phyloP scores from a whole-genome alignment of 139 green algal species.

The Picochlorum sp. region DNA sequence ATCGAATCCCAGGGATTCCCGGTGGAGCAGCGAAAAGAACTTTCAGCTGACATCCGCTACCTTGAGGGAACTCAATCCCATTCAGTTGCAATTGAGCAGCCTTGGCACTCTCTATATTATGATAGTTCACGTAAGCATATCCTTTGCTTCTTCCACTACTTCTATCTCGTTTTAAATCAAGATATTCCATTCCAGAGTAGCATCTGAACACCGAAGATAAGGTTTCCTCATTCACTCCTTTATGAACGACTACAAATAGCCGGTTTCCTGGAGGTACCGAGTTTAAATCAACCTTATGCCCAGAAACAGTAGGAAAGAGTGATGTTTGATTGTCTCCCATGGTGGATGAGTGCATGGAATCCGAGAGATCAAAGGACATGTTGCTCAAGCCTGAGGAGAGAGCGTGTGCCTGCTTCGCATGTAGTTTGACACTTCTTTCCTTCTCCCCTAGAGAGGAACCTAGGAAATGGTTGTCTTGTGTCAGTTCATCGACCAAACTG shows the following conservation, averaged over 20 bases:
- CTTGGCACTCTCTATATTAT: conserved; percentile 47
- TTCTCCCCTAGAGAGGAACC: no score
- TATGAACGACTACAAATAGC: conserved; percentile 80
- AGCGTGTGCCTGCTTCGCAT: not conserved
- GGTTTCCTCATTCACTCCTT: conserved; percentile 53
- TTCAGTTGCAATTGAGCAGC: conserved; percentile 65
- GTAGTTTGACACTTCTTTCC: not conserved
- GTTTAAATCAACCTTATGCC: conserved; percentile 29
- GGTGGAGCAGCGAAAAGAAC: conserved; percentile 51
- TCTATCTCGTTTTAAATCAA: conserved; percentile 73
- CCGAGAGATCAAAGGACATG: no score
- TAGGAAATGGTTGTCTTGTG: no score
- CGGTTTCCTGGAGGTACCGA: conserved; percentile 20
- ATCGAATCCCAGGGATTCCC: not conserved
- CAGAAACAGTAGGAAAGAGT: not conserved
- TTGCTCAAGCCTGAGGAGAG: no score
- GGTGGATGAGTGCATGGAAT: no score
- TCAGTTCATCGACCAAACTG: no score
- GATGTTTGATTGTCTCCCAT: no score
- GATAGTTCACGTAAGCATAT: conserved; percentile 83
- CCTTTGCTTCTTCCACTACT: conserved; percentile 51
- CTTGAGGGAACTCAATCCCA: conserved; percentile 69
- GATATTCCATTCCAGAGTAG: conserved; percentile 81
- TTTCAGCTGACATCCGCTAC: conserved; percentile 66
- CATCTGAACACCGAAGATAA: conserved; percentile 60